phyloP scores from a whole-genome alignment of 257 asterid species.

The Solanum pinnatisectum region DNA sequence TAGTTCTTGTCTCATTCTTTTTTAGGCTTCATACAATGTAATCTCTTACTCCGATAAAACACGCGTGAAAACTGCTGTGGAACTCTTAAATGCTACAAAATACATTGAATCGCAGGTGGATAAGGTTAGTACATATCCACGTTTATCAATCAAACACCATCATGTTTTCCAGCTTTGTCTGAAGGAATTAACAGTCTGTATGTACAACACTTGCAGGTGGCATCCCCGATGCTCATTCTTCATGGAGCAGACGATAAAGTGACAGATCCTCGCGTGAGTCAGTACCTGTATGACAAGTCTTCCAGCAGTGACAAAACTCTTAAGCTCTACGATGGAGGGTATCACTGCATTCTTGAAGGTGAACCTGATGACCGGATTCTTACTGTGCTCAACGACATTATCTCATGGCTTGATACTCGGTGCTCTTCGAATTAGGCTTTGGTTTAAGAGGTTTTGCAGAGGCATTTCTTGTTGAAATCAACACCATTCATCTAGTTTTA shows the following conservation, averaged over 20 bases:
- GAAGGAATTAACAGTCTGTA: background rate
- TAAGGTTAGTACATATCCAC: slow-evolving; percentile 35
- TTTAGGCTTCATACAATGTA: slow-evolving; percentile 85
- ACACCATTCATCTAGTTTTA: background rate
- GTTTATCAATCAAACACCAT: background rate
- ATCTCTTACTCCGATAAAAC: slow-evolving; percentile 80
- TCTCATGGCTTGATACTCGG: slow-evolving; percentile 77
- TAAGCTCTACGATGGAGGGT: slow-evolving; percentile 79
- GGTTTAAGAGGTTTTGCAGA: background rate
- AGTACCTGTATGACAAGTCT: slow-evolving; percentile 54
- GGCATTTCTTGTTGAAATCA: background rate
- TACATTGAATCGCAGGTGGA: slow-evolving; percentile 67
- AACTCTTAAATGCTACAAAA: slow-evolving; percentile 77
- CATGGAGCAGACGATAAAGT: slow-evolving; percentile 94
- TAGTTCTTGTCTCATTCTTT: background rate
- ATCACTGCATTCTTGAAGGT: slow-evolving; percentile 95
- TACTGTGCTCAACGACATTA: slow-evolving; percentile 60
- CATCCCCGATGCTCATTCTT: slow-evolving; percentile 74
- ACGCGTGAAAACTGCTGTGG: slow-evolving; percentile 79
- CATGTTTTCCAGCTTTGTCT: background rate
- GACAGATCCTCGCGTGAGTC: slow-evolving; percentile 88
- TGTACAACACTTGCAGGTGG: slow-evolving; percentile 27
- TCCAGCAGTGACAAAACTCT: slow-evolving; percentile 70
- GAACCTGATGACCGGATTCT: slow-evolving; percentile 87
- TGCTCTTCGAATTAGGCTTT: slow-evolving; percentile 23